Evolutionary conservation across 1,284 basidiomycete species (phyloP), one percentile per base, ranked within the genome.

Genomic region (Amylostereum areolatum): DNA sequence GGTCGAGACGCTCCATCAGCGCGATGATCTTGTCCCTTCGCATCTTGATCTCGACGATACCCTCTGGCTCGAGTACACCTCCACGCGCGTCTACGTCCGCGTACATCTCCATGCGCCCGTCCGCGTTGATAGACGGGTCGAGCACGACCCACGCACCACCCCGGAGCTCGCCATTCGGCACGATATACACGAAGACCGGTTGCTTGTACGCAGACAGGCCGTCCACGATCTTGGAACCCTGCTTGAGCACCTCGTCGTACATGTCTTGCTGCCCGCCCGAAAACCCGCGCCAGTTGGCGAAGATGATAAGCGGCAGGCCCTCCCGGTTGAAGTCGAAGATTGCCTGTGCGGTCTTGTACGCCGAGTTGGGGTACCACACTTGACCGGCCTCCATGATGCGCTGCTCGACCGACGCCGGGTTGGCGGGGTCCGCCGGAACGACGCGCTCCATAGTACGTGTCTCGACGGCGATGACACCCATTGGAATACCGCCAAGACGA

Each of bases 221-320:
- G 65, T 99, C 97, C 68, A 99, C 97, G 57, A 99, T 99, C 72
- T 95, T 96, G 36, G 92, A 89, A 44, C 92, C 92, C 66, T 95
- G 91, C 70, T 96, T 96, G 62, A 96, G 75, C 54, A 96, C 83
- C 63, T 94, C 92, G 66, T 96, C 92, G 62, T 92, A 93, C 94
- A 97, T 97, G 70, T 97, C 95, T 68, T 97, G 93, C 70, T 97
- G 95, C 62, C 97, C 97, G 57, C 97, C 97, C 27, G 97, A 99
- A 85, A 99, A 99, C 35, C 97, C 97, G 77, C 97, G 92, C 95
- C 97, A 99, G 77, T 99, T 99, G 55, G 97, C 97, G 62, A 99
- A 97, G 68, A 99, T 96, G 68, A 99, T 92, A 54, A 99, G 78
- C 3, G 97, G 97, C 25, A 99, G 77, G 37, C 92, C 93, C 70